These are phyloP conservation scores for Dioscorea dumetorum DNA, from an alignment of 106 monocot species.

Conservation along the genomic window DNA sequence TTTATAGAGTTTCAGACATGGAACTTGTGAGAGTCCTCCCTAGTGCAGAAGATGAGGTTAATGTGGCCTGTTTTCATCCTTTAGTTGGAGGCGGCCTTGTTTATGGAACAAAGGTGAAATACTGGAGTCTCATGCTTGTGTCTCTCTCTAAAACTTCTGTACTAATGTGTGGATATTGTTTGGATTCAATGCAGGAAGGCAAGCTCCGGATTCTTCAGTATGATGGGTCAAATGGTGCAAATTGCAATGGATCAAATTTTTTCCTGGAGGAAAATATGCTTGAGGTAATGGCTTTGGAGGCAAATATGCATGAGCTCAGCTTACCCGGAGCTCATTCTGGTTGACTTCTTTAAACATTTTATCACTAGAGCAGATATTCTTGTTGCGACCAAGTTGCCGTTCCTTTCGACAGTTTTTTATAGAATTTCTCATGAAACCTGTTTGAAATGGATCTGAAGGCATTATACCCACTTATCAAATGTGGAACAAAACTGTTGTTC, in stretches of 20 bases:
- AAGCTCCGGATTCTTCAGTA: conserved; percentile 82
- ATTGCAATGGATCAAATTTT: conserved; percentile 18
- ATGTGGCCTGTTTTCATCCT: conserved; percentile 99
- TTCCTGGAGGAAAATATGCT: conserved; percentile 55
- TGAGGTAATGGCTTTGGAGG: conserved; percentile 16
- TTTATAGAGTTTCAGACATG: conserved; percentile 98
- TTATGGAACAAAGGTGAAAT: conserved; percentile 88
- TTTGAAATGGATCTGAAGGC: too few species aligned
- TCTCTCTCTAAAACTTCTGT: neutral
- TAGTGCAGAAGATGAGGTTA: conserved; percentile 97
- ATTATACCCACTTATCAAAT: too few species aligned
- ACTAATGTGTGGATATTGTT: neutral
- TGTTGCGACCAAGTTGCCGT: neutral
- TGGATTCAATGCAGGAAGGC: conserved; percentile 57
- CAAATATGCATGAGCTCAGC: too few species aligned
- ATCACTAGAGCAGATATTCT: neutral
- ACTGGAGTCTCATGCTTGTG: too few species aligned
- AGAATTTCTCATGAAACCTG: neutral
- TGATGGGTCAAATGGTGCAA: conserved; percentile 36
- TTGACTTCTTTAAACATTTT: neutral
- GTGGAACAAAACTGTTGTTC: too few species aligned
- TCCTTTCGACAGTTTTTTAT: neutral
- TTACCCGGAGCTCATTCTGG: neutral
- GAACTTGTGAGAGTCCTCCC: conserved; percentile 97
- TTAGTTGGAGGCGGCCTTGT: conserved; percentile 81